Evolutionary conservation across 2,329 filamentous ascomycete genomes (phyloP).

Genomic region (Botrytis pseudocinerea): DNA sequence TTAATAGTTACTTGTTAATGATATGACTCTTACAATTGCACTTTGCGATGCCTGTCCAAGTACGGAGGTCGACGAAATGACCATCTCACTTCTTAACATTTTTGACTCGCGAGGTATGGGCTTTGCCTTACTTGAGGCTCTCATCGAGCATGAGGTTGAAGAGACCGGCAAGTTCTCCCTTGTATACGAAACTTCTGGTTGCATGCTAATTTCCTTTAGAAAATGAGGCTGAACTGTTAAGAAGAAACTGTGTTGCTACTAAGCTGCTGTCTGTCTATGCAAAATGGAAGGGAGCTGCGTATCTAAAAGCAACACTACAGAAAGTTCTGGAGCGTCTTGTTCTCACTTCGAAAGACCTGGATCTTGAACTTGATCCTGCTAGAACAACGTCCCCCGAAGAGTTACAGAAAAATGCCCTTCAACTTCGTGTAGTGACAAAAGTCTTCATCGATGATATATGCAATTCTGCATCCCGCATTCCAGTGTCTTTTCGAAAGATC

Average conservation of each 20-base stretch:
- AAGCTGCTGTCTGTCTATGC: slow-evolving; percentile 72
- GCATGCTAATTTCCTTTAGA: slow-evolving; percentile 45
- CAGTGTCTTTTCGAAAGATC: slow-evolving; percentile 64
- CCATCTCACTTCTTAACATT: slow-evolving; percentile 67
- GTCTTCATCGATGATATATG: slow-evolving; percentile 73
- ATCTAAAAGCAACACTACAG: slow-evolving; percentile 64
- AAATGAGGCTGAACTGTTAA: slow-evolving; percentile 66
- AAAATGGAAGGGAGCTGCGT: slow-evolving; percentile 67
- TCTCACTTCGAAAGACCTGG: slow-evolving; percentile 65
- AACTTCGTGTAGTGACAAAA: slow-evolving; percentile 66
- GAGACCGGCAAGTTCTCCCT: slow-evolving; percentile 54
- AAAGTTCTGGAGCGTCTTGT: slow-evolving; percentile 67
- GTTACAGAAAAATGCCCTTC: slow-evolving; percentile 64
- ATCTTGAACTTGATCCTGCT: slow-evolving; percentile 66
- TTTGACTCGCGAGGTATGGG: slow-evolving; percentile 66
- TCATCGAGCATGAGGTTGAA: slow-evolving; percentile 69
- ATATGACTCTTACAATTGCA: slow-evolving; percentile 62
- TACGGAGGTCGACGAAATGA: slow-evolving; percentile 67
- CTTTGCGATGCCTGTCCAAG: slow-evolving; percentile 68
- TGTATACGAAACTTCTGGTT: neutral
- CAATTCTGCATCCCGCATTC: slow-evolving; percentile 61
- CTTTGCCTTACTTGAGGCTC: slow-evolving; percentile 63
- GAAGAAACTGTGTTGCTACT: slow-evolving; percentile 69
- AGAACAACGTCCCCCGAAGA: slow-evolving; percentile 62
- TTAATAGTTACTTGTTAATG: slow-evolving; percentile 57